Conservation (phyloP, 306 rosid genomes). For the Vigna nakashimae region DNA sequence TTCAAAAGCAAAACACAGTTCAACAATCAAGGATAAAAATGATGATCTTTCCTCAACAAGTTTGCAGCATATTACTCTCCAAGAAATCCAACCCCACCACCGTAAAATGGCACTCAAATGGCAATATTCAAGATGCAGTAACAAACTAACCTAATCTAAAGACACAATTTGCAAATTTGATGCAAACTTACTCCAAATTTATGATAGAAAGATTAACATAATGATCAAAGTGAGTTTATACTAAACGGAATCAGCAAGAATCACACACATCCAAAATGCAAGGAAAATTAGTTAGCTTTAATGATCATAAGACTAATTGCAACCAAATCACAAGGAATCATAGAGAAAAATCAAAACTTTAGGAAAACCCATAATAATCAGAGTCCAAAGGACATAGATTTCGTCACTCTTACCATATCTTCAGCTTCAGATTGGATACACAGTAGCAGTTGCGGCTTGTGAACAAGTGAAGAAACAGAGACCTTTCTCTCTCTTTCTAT, state of each 20-base stretch:
- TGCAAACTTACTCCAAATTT: constrained; percentile 1
- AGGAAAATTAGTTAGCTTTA: not conserved
- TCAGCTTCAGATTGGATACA: constrained; percentile 42
- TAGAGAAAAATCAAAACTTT: constrained; percentile 27
- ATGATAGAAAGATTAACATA: constrained; percentile 22
- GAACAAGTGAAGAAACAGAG: constrained; percentile 42
- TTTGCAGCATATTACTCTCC: not conserved
- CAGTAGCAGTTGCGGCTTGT: constrained; percentile 48
- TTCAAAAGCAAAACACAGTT: constrained; percentile 14
- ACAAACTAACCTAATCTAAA: constrained; percentile 36
- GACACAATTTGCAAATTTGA: constrained; percentile 33
- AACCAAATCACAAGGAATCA: constrained; percentile 30
- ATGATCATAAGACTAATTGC: constrained; percentile 25
- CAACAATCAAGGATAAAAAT: constrained; percentile 40
- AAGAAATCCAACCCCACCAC: constrained; percentile 39
- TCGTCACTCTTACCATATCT: constrained; percentile 57
- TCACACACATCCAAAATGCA: constrained; percentile 21
- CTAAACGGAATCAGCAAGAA: constrained; percentile 35
- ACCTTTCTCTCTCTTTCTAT: constrained; percentile 2
- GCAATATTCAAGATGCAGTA: constrained; percentile 22
- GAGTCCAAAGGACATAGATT: not conserved
- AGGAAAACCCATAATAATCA: constrained; percentile 12
- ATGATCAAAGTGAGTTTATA: constrained; percentile 8
- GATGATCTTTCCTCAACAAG: constrained; percentile 5
- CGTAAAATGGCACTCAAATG: constrained; percentile 1